Evolutionary conservation across 1,284 basidiomycete species (phyloP).

Genomic region (Lentinula novae-zelandiae): DNA sequence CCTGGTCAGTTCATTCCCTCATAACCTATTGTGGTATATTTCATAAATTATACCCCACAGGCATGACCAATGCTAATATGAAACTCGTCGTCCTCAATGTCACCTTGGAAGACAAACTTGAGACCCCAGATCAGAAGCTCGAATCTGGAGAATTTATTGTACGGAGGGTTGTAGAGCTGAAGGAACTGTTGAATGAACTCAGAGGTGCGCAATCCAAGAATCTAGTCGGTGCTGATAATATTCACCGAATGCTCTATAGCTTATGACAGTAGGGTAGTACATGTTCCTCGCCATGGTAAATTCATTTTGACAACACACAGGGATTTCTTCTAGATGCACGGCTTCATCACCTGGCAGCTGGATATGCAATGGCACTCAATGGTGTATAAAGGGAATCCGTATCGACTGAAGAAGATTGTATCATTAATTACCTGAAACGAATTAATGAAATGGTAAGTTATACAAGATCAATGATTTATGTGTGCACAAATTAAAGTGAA

Average conservation of each 20-base stretch:
- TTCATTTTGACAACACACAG: slow-evolving; percentile 25
- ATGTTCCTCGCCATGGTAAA: slow-evolving; percentile 8
- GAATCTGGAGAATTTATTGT: slow-evolving; percentile 85
- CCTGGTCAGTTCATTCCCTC: slow-evolving; percentile 49
- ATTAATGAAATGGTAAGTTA: background rate
- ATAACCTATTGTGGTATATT: background rate
- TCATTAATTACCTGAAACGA: background rate
- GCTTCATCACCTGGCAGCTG: slow-evolving; percentile 69
- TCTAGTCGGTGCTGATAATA: background rate
- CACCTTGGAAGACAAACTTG: slow-evolving; percentile 53
- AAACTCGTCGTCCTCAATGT: slow-evolving; percentile 70
- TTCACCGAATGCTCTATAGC: slow-evolving; percentile 35
- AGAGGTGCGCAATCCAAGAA: slow-evolving; percentile 46
- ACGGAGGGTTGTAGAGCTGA: slow-evolving; percentile 66
- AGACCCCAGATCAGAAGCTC: slow-evolving; percentile 59
- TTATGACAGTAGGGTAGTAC: slow-evolving; percentile 60
- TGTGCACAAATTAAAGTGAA: background rate
- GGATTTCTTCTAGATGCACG: slow-evolving; percentile 79
- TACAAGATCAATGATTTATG: background rate
- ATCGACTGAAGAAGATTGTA: background rate
- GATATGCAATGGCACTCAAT: slow-evolving; percentile 53
- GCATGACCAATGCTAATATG: slow-evolving; percentile 84
- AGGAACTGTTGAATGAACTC: slow-evolving; percentile 58
- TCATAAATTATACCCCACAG: slow-evolving; percentile 29
- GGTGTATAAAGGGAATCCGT: slow-evolving; percentile 7